Evolutionary conservation across 768 basidiomycete species (phyloP), one percentile per base, ranked within the genome.

Genomic region (Lyophyllum semitale): DNA sequence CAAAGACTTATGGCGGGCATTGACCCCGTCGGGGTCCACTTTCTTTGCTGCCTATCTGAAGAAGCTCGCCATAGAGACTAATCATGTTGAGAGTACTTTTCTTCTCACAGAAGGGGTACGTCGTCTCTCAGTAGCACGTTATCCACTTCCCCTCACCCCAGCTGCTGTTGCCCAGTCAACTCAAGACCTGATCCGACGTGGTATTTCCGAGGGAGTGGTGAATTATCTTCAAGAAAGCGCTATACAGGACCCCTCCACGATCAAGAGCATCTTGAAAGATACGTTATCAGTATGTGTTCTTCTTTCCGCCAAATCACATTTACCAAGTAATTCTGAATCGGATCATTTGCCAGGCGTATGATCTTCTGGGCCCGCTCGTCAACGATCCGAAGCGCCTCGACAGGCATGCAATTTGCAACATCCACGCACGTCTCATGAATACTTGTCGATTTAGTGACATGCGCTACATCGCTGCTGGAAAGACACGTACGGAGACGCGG

Each of bases 371-470:
- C 15, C 55, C 44, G 27, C 23, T 68, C 42, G 50, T 47, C 35
- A 41, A 41, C n/a, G 37, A 59, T 30, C 40, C 41, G 6, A 44
- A 60, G 3, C 22, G 26, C 3, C 48, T 68, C 20, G 52, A 49
- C 38, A 51, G 57, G 23, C 56, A 60, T 18, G 45, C 55, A 4
- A 55, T 70, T 42, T 68, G 68, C 50, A 48, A 51, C 18, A 66
- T 72, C 22, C 71, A 72, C 47, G 53, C 62, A 25, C 52, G 54
- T 18, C 51, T 71, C 27, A 69, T 70, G 69, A 66, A 61, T 48
- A 70, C 60, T 7, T 63, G 62, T 45, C 66, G 60, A 47, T 45
- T 38, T 8, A 43, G 53, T 18, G 45, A 53, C 32, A 41, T 40
- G 15, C 29, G 52, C 29, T 66, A 64, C 53, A 61, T 63, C 20